Percentiles rank a stretch among this genome's conserved stretches.
Evolutionary conservation across 2,329 filamentous ascomycete genomes (phyloP).

Genomic region (Penicillium sp.): DNA sequence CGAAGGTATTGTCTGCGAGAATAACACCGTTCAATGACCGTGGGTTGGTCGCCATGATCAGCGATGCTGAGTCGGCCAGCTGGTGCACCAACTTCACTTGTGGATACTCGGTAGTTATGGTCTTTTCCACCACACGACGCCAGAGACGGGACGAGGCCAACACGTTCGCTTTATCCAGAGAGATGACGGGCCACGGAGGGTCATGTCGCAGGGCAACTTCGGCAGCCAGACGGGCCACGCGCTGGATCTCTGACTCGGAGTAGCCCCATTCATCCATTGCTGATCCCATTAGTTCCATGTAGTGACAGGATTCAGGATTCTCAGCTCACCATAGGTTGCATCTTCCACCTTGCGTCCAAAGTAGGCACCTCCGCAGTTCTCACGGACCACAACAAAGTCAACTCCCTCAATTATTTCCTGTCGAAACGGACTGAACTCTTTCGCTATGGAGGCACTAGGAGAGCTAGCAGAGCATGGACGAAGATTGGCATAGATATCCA

Average conservation of each 20-base stretch:
- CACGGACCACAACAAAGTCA: slow-evolving; percentile 62
- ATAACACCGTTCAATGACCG: slow-evolving; percentile 76
- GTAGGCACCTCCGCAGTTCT: slow-evolving; percentile 43
- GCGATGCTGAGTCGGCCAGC: slow-evolving; percentile 83
- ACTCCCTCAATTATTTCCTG: slow-evolving; percentile 72
- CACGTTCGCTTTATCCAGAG: slow-evolving; percentile 89
- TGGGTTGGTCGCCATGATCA: slow-evolving; percentile 90
- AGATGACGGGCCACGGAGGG: slow-evolving; percentile 70
- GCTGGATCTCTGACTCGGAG: slow-evolving; percentile 71
- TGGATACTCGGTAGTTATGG: slow-evolving; percentile 78
- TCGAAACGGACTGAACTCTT: slow-evolving; percentile 77
- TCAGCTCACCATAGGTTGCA: slow-evolving; percentile 30
- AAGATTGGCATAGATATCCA: slow-evolving; percentile 85
- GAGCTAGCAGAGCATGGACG: slow-evolving; percentile 72
- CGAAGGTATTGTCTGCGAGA: slow-evolving; percentile 84
- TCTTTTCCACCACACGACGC: slow-evolving; percentile 74
- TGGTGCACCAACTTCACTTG: slow-evolving; percentile 75
- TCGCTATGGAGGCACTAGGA: slow-evolving; percentile 64
- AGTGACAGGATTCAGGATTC: background rate
- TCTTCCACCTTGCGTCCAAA: slow-evolving; percentile 39
- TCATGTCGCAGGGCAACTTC: slow-evolving; percentile 68
- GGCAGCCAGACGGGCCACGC: slow-evolving; percentile 71
- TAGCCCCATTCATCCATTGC: slow-evolving; percentile 78
- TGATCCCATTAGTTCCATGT: slow-evolving; percentile 37
- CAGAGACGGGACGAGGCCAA: slow-evolving; percentile 79